Conservation (phyloP, 2,329 filamentous ascomycete species). For the Tolypocladium inflatum region DNA sequence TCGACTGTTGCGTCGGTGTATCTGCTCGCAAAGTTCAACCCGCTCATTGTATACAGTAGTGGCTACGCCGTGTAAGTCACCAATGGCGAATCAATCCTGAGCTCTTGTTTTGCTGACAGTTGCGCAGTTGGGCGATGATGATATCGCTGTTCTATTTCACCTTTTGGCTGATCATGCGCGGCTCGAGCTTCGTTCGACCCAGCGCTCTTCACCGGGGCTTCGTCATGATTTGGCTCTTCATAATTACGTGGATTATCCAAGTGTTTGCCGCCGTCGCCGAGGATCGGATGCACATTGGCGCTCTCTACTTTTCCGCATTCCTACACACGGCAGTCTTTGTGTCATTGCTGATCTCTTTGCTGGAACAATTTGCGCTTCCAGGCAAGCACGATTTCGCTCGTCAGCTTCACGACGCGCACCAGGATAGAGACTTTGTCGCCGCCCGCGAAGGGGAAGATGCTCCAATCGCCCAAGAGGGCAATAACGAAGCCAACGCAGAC, state of each 20-base stretch:
- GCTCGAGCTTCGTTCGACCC: constrained; percentile 70
- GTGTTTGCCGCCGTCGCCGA: constrained; percentile 67
- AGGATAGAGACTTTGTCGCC: constrained; percentile 27
- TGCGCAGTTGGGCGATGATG: constrained; percentile 66
- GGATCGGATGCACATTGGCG: constrained; percentile 60
- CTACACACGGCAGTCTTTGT: constrained; percentile 69
- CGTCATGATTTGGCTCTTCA: constrained; percentile 74
- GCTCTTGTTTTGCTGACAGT: constrained; percentile 7
- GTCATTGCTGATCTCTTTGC: constrained; percentile 63
- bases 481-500: constrained; percentile 1
- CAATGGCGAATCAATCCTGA: background rate
- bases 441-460: constrained; percentile 21
- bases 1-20: constrained; percentile 66
- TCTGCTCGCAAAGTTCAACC: constrained; percentile 74
- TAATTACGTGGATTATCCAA: constrained; percentile 62
- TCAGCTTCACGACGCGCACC: constrained; percentile 41
- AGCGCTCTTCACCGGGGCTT: constrained; percentile 81
- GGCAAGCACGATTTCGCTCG: constrained; percentile 61
- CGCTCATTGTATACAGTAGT: constrained; percentile 84
- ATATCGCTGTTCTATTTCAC: constrained; percentile 69
- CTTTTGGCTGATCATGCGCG: constrained; percentile 74
- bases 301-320: constrained; percentile 74
- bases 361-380: constrained; percentile 71
- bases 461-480: background rate
- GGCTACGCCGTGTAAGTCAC: constrained; percentile 60